Evolutionary conservation across 2,329 filamentous ascomycete genomes (phyloP), one percentile per base, ranked within the genome.

Genomic region (Penicillium sp.): DNA sequence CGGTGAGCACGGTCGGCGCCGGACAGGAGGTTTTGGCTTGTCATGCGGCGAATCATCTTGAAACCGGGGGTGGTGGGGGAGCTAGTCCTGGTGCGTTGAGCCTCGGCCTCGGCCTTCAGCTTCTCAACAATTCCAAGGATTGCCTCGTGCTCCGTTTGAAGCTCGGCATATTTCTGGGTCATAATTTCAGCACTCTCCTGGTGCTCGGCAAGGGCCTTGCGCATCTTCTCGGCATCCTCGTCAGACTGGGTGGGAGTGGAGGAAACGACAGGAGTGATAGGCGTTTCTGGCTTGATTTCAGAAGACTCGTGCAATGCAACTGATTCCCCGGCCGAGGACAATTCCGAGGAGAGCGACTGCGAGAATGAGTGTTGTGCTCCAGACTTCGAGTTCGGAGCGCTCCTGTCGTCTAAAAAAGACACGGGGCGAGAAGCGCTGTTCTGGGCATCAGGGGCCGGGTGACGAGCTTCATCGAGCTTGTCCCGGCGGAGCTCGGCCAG

Each of bases 281-380:
- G 61, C 16, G 60, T 66, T 40, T 57, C 64, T 11, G 63, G 51
- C 67, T 45, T 33, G 13, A 38, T 38, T 28, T 63, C 56, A 60
- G 83, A 85, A 44, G 81, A 79, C 61, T 86, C 84, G 57, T 78
- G 79, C 57, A 84, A 86, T 63, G 79, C 79, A 63, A 84, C 83
- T 68, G 88, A 89, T 66, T 88, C 88, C 81, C 88, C 84, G 78
- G 84, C 90, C 71, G 88, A 95, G 66, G 90, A 95, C 70, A 96
- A 82, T 76, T 97, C 94, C 76, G 90, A 94, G 61, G 90, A 96
- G 63, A 96, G 87, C 67, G 91, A 96, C 72, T 87, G 90, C 77
- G 90, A 92, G 66, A 89, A 92, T 73, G 88, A 89, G 67, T 78
- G 80, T 74, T 84, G 84, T 72, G 77, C 76, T 80, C 77, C 80